Evolutionary conservation across 2,329 filamentous ascomycete genomes (phyloP).

Genomic region (Leptographium flavum): DNA sequence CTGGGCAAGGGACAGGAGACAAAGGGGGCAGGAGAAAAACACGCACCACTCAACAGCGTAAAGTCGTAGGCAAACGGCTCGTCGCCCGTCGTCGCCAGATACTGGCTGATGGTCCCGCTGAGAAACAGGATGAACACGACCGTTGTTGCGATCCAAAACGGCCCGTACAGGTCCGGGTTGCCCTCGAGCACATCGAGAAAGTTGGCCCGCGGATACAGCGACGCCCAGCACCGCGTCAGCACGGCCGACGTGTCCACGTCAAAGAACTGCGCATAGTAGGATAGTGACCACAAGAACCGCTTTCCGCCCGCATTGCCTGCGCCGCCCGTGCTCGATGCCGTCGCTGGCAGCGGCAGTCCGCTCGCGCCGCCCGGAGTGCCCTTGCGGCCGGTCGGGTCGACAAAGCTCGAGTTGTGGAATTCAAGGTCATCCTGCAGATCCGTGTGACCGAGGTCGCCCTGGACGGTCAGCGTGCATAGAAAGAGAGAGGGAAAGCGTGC

Average conservation of each 20-base stretch:
- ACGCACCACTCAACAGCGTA: constrained; percentile 63
- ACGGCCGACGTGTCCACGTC: constrained; percentile 93
- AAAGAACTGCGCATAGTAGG: constrained; percentile 96
- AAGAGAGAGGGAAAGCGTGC: background rate
- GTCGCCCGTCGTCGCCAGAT: constrained; percentile 54
- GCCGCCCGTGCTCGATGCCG: constrained; percentile 29
- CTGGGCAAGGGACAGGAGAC: background rate
- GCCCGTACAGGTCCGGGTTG: constrained; percentile 91
- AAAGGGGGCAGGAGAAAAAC: constrained; percentile 1
- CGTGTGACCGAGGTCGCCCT: constrained; percentile 96
- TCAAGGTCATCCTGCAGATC: constrained; percentile 98
- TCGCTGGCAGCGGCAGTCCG: constrained; percentile 41
- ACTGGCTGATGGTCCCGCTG: constrained; percentile 88
- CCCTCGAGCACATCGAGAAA: constrained; percentile 96
- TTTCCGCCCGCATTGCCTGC: constrained; percentile 37
- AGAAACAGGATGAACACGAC: constrained; percentile 92
- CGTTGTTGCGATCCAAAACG: constrained; percentile 97
- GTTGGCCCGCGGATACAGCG: constrained; percentile 82
- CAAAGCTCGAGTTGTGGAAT: constrained; percentile 89
- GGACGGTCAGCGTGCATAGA: constrained; percentile 9
- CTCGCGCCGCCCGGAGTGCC: constrained; percentile 30
- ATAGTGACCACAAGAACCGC: constrained; percentile 80
- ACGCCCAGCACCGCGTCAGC: constrained; percentile 69
- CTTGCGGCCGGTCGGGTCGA: constrained; percentile 37
- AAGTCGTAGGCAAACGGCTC: constrained; percentile 86